Conservation (phyloP, 441 rosid genomes). For the Pelargonium fulgidum region DNA sequence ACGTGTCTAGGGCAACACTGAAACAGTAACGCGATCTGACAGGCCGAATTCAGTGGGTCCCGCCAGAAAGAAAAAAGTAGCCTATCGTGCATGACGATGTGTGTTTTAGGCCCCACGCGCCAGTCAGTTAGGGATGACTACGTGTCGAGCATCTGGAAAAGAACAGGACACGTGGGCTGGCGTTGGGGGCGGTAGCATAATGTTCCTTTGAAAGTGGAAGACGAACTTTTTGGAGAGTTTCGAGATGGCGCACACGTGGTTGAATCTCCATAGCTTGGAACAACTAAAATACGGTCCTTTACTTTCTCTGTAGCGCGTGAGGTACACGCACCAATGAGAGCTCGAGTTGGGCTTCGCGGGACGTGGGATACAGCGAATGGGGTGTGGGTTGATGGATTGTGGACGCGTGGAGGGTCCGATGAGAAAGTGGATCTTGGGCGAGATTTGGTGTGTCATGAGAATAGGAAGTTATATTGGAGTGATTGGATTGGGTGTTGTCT, state of each 20-base stretch:
- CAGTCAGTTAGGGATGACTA: slow-evolving; percentile 13
- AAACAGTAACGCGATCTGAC: slow-evolving; percentile 14
- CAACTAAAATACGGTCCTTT: background rate
- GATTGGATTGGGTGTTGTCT: background rate
- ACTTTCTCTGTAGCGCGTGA: slow-evolving; percentile 14
- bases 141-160: slow-evolving; percentile 29
- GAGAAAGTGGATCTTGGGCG: slow-evolving; percentile 19
- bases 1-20: slow-evolving; percentile 47
- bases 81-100: background rate
- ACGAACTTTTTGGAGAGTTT: slow-evolving; percentile 22
- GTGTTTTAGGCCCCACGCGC: slow-evolving; percentile 6
- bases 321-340: background rate
- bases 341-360: background rate
- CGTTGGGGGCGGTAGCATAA: slow-evolving; percentile 7
- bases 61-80: background rate
- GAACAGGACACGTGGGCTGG: slow-evolving; percentile 28
- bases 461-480: background rate
- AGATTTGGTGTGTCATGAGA: background rate
- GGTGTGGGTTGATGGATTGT: background rate
- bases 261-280: background rate
- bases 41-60: slow-evolving; percentile 24
- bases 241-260: slow-evolving; percentile 38
- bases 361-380: too few relatives aligned
- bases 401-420: slow-evolving; percentile 29
- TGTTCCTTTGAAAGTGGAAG: slow-evolving; percentile 18